Percentiles rank a stretch among this genome's conserved stretches.
Conservation (phyloP, 805 yeast genomes). For the Grigorovia yakushimaensis region DNA sequence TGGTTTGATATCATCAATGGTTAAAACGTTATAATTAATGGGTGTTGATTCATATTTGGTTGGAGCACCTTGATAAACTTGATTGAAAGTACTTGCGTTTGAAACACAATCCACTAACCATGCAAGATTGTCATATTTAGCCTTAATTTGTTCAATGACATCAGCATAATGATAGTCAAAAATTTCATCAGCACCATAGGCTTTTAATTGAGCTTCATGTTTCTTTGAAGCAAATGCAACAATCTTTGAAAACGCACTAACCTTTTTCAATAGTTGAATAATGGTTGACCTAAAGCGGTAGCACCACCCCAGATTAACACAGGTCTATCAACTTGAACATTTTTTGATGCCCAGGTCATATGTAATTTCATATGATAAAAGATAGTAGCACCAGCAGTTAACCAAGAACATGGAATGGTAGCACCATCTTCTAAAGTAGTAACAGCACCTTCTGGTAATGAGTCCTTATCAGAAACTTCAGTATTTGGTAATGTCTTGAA, state of each 20-base stretch:
- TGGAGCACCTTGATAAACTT: conserved; percentile 27
- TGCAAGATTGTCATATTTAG: conserved; percentile 20
- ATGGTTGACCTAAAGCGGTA: conserved; percentile 47
- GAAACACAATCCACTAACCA: conserved; percentile 28
- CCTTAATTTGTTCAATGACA: conserved; percentile 33
- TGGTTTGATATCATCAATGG: conserved; percentile 15
- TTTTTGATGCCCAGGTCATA: conserved; percentile 14
- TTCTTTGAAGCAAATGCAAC: conserved; percentile 40
- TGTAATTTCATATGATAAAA: conserved; percentile 16
- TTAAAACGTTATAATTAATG: conserved; percentile 24
- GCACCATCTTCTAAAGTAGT: conserved; percentile 55
- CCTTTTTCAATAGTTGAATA: conserved; percentile 45
- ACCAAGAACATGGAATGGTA: conserved; percentile 41
- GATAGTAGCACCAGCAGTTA: conserved; percentile 38
- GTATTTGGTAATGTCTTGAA: conserved; percentile 7
- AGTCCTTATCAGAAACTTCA: conserved; percentile 4
- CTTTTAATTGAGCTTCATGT: conserved; percentile 32
- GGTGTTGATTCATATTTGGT: conserved; percentile 24
- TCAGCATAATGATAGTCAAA: conserved; percentile 39
- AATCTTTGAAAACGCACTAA: conserved; percentile 33
- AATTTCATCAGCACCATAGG: conserved; percentile 38
- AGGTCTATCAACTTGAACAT: conserved; percentile 27
- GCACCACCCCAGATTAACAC: conserved; percentile 58
- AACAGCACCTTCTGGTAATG: conserved; percentile 24
- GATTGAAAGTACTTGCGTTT: conserved; percentile 18